phyloP scores from a whole-genome alignment of 768 basidiomycete genomes.

The Termitomyces sp. region DNA sequence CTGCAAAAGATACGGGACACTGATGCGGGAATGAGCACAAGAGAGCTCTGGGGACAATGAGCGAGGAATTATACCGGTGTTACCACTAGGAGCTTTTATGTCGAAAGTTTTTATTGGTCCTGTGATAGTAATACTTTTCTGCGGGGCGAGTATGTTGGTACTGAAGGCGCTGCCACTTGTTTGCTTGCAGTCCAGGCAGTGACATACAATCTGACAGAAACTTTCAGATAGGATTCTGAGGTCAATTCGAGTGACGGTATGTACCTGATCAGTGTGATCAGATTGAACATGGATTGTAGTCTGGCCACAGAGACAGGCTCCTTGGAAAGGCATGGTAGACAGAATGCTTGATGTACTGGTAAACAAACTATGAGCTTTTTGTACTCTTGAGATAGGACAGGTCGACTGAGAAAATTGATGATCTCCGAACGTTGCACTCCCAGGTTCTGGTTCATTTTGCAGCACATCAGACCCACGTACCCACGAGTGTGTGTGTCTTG shows the following conservation, averaged over 20 bases:
- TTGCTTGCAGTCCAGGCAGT: constrained; percentile 31
- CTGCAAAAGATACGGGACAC: constrained; percentile 32
- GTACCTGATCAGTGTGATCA: constrained; percentile 24
- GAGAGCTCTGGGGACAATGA: background rate
- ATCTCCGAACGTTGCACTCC: background rate
- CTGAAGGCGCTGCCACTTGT: constrained; percentile 34
- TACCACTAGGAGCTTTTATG: constrained; percentile 24
- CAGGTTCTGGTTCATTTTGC: background rate
- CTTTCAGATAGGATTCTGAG: background rate
- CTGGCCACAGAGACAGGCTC: constrained; percentile 28
- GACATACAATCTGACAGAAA: constrained; percentile 24
- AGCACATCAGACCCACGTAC: background rate
- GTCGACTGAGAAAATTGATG: background rate
- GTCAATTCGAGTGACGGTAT: background rate
- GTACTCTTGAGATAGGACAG: background rate
- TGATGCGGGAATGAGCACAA: background rate
- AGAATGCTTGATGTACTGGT: background rate
- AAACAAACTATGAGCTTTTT: background rate
- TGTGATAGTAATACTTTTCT: constrained; percentile 25
- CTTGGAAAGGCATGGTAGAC: constrained; percentile 19
- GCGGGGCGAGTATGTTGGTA: constrained; percentile 29
- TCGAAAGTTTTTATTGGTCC: constrained; percentile 27
- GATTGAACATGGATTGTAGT: constrained; percentile 22
- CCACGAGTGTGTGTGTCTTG: background rate
- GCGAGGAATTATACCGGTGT: constrained; percentile 20